Evolutionary conservation across 768 basidiomycete species (phyloP).

Genomic region (Lentinula aciculospora): DNA sequence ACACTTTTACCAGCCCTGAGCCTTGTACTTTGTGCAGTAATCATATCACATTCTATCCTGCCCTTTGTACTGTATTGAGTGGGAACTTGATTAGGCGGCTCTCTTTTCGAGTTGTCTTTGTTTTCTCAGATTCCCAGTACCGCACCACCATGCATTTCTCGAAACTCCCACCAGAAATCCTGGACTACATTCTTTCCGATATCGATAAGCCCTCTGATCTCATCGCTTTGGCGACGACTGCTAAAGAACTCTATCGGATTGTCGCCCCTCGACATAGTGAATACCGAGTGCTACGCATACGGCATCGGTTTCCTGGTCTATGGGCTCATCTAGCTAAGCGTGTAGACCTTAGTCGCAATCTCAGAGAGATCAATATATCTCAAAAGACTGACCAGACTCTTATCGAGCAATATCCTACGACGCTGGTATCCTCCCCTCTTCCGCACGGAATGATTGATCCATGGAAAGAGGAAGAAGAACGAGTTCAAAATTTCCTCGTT

Average conservation of each 20-base stretch:
- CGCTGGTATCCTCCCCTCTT: constrained; percentile 24
- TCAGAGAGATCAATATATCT: constrained; percentile 41
- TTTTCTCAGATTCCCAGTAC: too few relatives aligned
- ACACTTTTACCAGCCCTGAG: background rate
- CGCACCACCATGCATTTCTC: background rate
- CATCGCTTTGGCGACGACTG: constrained; percentile 38
- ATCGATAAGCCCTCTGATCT: constrained; percentile 36
- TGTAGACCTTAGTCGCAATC: constrained; percentile 40
- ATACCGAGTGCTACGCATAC: constrained; percentile 43
- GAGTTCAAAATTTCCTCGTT: constrained; percentile 31
- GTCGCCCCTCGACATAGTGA: constrained; percentile 44
- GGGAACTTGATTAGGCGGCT: background rate
- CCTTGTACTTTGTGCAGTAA: background rate
- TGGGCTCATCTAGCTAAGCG: constrained; percentile 49
- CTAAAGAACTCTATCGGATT: constrained; percentile 27
- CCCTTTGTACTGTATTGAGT: background rate
- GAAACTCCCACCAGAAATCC: constrained; percentile 8
- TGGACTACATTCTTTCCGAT: constrained; percentile 24
- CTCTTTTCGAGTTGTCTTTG: too few relatives aligned
- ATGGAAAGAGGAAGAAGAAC: constrained; percentile 24
- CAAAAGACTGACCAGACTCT: constrained; percentile 28
- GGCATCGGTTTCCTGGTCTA: constrained; percentile 30
- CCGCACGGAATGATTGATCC: constrained; percentile 2
- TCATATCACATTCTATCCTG: too few relatives aligned
- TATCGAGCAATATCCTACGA: constrained; percentile 35